These are phyloP conservation scores for Candolleomyces efflorescens DNA, from an alignment of 768 basidiomycete species.

Conservation along the genomic window DNA sequence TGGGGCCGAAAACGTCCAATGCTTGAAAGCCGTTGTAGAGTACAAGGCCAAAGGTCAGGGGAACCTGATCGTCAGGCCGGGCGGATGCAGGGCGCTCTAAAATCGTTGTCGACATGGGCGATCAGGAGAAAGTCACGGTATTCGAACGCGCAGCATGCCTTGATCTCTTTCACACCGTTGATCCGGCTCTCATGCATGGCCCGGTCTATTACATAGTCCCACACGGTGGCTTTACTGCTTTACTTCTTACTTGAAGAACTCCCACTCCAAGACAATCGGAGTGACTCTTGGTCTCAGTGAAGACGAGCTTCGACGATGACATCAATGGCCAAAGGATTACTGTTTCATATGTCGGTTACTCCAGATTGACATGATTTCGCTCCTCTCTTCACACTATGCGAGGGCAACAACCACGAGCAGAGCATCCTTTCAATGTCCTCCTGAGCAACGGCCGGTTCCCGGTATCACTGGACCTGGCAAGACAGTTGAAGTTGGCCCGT, in stretches of 20 bases:
- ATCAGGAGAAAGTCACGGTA: background rate
- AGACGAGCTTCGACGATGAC: background rate
- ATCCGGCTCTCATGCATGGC: too few species aligned
- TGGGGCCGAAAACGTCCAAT: constrained; percentile 30
- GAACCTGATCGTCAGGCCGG: constrained; percentile 14
- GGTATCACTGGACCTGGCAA: constrained; percentile 13
- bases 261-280: background rate
- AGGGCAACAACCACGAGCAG: background rate
- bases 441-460: constrained; percentile 19
- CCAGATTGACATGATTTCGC: too few species aligned
- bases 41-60: constrained; percentile 24
- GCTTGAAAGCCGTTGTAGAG: constrained; percentile 30
- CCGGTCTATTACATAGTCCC: too few species aligned
- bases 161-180: too few species aligned
- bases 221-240: background rate
- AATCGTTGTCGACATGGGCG: background rate
- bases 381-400: background rate
- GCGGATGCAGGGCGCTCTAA: constrained; percentile 4
- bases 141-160: background rate
- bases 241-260: background rate
- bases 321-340: too few species aligned
- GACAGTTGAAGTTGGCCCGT: constrained; percentile 14
- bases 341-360: too few species aligned
- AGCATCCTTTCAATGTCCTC: constrained; percentile 12
- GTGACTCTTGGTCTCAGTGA: background rate